A percentile compares a stretch with the other conserved stretches of the same genome.
Evolutionary conservation across 306 rosid genomes (phyloP).

Genomic region (Cicer pinnatifidum): DNA sequence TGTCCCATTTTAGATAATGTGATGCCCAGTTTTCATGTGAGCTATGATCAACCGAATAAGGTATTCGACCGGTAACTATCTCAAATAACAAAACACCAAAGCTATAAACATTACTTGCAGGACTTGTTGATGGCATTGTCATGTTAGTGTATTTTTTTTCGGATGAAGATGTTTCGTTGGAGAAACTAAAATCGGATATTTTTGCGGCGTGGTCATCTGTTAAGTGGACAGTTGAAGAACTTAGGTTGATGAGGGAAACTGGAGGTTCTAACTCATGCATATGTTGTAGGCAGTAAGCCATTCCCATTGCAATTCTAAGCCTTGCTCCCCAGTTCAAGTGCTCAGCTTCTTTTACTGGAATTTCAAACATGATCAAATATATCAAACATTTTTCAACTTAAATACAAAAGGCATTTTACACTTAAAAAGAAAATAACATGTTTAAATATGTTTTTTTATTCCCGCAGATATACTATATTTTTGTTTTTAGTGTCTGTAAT

Average conservation of each 20-base stretch:
- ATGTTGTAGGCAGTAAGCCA: conserved; percentile 81
- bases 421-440: neutral
- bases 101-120: conserved; percentile 66
- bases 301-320: conserved; percentile 75
- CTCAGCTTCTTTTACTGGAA: conserved; percentile 88
- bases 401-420: neutral
- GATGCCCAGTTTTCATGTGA: conserved; percentile 74
- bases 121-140: conserved; percentile 39
- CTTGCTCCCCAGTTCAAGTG: conserved; percentile 86
- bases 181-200: conserved; percentile 66
- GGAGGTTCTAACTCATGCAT: conserved; percentile 77
- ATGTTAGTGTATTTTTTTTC: conserved; percentile 44
- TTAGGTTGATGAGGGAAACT: conserved; percentile 59
- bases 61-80: conserved; percentile 72
- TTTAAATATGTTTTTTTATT: no score
- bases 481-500: no score
- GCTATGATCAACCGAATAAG: conserved; percentile 58
- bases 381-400: conserved; percentile 42
- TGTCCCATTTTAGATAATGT: conserved; percentile 61
- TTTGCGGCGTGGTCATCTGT: conserved; percentile 86
- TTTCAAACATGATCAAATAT: conserved; percentile 39
- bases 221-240: conserved; percentile 61
- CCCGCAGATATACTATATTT: no score
- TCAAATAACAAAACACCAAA: conserved; percentile 82
- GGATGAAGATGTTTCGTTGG: conserved; percentile 48